phyloP scores from a whole-genome alignment of 2,329 filamentous ascomycete genomes.

The Pyrenochaeta sp. region DNA sequence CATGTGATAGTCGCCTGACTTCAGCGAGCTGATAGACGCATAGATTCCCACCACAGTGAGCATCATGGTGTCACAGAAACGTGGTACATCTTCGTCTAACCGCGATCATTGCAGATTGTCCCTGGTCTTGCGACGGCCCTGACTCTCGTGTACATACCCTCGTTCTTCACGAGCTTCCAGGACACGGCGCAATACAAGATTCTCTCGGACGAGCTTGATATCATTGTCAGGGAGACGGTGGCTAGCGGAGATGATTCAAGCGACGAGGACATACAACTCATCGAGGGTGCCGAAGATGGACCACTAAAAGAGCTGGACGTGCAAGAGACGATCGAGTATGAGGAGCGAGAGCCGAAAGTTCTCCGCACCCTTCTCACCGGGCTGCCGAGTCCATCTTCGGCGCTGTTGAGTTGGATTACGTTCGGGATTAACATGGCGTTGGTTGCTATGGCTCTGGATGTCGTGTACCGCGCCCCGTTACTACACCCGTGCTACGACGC shows the following conservation, averaged over 20 bases:
- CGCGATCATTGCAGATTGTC: slow-evolving; percentile 33
- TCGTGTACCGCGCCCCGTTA: slow-evolving; percentile 75
- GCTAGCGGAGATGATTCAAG: slow-evolving; percentile 40
- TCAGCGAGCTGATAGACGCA: slow-evolving; percentile 13
- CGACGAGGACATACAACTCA: slow-evolving; percentile 42
- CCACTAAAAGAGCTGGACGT: slow-evolving; percentile 61
- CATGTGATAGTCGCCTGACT: background rate
- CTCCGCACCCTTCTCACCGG: slow-evolving; percentile 77
- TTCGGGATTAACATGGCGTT: slow-evolving; percentile 76
- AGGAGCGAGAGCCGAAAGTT: slow-evolving; percentile 63
- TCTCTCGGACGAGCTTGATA: slow-evolving; percentile 65
- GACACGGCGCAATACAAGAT: slow-evolving; percentile 65
- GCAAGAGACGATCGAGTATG: slow-evolving; percentile 67
- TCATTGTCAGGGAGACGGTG: slow-evolving; percentile 51
- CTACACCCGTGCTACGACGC: slow-evolving; percentile 76
- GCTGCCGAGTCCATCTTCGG: slow-evolving; percentile 74
- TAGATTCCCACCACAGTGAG: slow-evolving; percentile 45
- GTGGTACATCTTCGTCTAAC: slow-evolving; percentile 10
- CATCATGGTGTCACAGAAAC: slow-evolving; percentile 3
- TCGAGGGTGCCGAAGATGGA: slow-evolving; percentile 50
- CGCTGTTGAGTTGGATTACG: slow-evolving; percentile 70
- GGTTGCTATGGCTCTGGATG: slow-evolving; percentile 75
- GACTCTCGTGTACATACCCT: slow-evolving; percentile 70
- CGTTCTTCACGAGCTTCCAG: slow-evolving; percentile 67
- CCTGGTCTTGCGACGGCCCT: slow-evolving; percentile 64